Conservation (phyloP, 441 rosid genomes). For the Erodium moschatum region DNA sequence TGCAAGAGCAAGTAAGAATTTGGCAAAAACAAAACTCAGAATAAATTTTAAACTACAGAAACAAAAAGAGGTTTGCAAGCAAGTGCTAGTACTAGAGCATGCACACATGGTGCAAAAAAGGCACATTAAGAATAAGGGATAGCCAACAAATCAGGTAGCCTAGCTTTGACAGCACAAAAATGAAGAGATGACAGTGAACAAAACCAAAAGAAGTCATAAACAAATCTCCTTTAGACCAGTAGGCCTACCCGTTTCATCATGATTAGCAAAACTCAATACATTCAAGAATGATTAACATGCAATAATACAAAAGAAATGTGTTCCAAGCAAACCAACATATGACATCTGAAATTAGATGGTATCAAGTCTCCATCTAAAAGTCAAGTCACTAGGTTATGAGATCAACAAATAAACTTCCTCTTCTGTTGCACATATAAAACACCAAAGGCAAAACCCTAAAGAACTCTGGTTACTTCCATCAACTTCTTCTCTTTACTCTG, state of each 20-base stretch:
- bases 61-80: background rate
- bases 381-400: background rate
- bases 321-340: background rate
- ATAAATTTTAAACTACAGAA: background rate
- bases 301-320: background rate
- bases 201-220: background rate
- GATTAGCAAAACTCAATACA: background rate
- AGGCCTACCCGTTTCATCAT: background rate
- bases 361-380: background rate
- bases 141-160: background rate
- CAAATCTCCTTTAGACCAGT: slow-evolving; percentile 2
- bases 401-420: background rate
- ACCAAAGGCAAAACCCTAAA: background rate
- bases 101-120: slow-evolving; percentile 5
- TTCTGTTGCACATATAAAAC: background rate
- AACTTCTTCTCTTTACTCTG: background rate
- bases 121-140: background rate
- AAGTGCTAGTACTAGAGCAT: background rate
- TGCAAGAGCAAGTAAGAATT: slow-evolving; percentile 1
- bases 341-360: background rate
- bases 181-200: background rate
- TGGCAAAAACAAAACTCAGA: background rate
- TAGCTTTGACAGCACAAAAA: slow-evolving; percentile 6
- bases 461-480: background rate
- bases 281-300: background rate